Conservation (phyloP, 2,329 filamentous ascomycete species). For the Colletotrichum tabaci region DNA sequence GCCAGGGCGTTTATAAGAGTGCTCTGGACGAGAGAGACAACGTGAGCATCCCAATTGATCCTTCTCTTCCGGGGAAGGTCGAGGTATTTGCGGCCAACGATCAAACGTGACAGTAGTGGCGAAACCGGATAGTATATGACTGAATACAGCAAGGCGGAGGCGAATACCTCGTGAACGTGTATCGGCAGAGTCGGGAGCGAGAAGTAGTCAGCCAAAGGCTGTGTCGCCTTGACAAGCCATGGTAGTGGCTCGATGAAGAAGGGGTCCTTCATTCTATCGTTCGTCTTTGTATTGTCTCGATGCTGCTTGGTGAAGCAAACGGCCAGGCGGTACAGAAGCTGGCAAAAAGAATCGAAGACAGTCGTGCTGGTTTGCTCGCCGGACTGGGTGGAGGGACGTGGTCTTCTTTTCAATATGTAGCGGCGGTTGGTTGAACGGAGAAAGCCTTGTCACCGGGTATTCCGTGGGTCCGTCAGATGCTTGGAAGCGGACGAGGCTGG, state of each 20-base stretch:
- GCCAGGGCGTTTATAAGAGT: conserved; percentile 79
- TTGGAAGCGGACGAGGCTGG: not conserved
- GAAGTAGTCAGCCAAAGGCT: conserved; percentile 75
- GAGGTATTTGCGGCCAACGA: conserved; percentile 76
- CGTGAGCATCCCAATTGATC: conserved; percentile 88
- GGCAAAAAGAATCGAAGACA: not conserved
- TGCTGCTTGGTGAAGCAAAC: not conserved
- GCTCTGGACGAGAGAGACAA: conserved; percentile 87
- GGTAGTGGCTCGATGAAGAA: conserved; percentile 76
- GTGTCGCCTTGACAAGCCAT: conserved; percentile 68
- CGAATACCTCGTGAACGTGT: conserved; percentile 83
- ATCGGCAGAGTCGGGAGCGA: conserved; percentile 77
- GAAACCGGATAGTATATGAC: conserved; percentile 77
- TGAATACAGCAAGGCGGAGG: conserved; percentile 78
- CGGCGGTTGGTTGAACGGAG: not conserved
- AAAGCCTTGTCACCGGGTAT: conserved; percentile 1
- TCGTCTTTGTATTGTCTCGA: not conserved
- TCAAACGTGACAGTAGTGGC: conserved; percentile 73
- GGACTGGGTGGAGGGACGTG: not conserved
- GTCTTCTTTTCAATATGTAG: conserved; percentile 1
- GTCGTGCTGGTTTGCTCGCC: not conserved
- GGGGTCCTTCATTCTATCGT: conserved; percentile 77
- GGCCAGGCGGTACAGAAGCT: not conserved
- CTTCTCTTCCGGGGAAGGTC: conserved; percentile 74
- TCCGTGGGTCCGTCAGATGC: not conserved